Evolutionary conservation across 2,329 filamentous ascomycete species (phyloP), one percentile per base, ranked within the genome.

Genomic region (Hymenoscyphus occultus): DNA sequence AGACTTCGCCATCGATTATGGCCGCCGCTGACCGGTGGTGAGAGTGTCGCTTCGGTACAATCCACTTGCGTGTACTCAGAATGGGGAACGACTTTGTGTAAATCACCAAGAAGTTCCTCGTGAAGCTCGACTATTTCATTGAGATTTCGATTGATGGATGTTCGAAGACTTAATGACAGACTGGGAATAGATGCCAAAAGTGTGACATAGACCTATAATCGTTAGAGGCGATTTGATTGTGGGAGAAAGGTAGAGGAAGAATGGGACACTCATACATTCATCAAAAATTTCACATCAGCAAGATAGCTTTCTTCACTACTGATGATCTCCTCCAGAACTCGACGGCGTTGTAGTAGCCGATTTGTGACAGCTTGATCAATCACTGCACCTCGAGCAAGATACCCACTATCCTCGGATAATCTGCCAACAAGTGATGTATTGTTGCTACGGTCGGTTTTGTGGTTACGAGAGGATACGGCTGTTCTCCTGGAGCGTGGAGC

Each of bases 251-350:
- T 4, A 39, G 9, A 35, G 59, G 72, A 79, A 79, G 62, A 78
- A 78, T 79, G 78, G 62, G 78, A 78, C 79, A 73, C 86, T 74
- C 48, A 54, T 79, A 94, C 93, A 78, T 96, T 93, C 75, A 90
- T 90, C 65, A 98, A 81, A 69, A 95, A 92, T 71, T 92, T 92
- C 65, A 98, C 78, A 72, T 97, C 94, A 16, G 89, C 86, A 71
- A 98, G 88, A 75, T 98, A 98, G 72, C 89, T 87, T 75, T 95
- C 90, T 76, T 98, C 95, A 0, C 93, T 96, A 64, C 80, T 84
- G 67, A 97, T 86, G 60, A 98, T 80, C 78, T 98, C 95, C 74
- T 95, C 91, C 42, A 98, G 78, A 48, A 96, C 87, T 67, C 89
- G 87, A 14, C 92, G 86, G 67, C 95, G 86, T 72, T 93, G 90